Conservation (phyloP, 495 filamentous ascomycete genomes). For the Ramalina intermedia region DNA sequence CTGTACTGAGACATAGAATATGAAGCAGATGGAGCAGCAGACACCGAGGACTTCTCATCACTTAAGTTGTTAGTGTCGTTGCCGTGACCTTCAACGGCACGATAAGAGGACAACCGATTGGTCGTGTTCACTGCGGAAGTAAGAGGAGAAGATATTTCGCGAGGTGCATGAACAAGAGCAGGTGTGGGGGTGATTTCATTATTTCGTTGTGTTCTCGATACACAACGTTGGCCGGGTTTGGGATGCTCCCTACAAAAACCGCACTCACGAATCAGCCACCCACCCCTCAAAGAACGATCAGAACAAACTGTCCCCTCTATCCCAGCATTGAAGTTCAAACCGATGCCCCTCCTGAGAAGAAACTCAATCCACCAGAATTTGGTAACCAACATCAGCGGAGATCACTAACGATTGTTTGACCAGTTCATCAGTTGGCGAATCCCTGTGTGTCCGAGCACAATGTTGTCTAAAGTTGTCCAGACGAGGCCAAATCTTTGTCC, state of each 20-base stretch:
- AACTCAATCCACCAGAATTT: background rate
- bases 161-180: background rate
- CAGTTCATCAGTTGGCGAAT: constrained; percentile 36
- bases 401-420: constrained; percentile 3
- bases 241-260: constrained; percentile 1
- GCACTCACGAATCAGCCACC: background rate
- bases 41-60: no score
- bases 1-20: no score
- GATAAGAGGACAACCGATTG: background rate
- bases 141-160: background rate
- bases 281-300: background rate
- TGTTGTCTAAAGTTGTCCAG: constrained; percentile 88
- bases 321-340: background rate
- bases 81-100: background rate
- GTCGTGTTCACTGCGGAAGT: background rate
- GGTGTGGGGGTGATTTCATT: background rate
- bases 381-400: background rate
- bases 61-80: no score
- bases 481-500: constrained; percentile 70
- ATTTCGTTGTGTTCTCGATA: background rate
- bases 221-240: background rate
- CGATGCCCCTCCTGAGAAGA: no score
- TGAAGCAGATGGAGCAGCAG: no score
- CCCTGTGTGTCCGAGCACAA: constrained; percentile 59
- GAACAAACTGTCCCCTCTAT: background rate